Base-by-base conservation (phyloP, 345 rosid genomes). In the Gossypium australe region DNA sequence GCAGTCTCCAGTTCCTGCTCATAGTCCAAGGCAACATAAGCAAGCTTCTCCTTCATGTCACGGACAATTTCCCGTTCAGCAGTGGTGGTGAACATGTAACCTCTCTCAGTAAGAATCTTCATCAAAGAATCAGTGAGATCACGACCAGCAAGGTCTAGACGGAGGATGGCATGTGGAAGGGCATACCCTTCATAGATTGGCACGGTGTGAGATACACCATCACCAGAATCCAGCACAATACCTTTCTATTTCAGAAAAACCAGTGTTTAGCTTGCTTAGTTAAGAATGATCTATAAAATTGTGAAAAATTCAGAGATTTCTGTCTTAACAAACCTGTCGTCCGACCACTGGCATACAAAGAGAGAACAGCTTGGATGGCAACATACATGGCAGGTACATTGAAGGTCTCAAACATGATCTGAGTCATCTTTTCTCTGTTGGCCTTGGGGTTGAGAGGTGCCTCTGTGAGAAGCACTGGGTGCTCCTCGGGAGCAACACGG, bases 361-460 rank as follows among this genome's bases (percentile, higher is more conserved):
- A 74, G 57, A 74, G 89, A 57, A 91, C 98, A 43, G 95, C 98
- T 82, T 93, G 98, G 67, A 91, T 93, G 59, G 97, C 97, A 9
- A 93, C 98, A 78, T 93, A 91, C 97, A 93, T 93, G n/a, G 97
- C 97, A 4, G 98, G 98, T 9, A 92, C 82, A 59, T 92, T 92
- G 82, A 92, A 92, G 70, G 97, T 90, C 84, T 93, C 97, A 45
- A 92, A 92, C 97, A 92, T 92, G 79, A 90, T 92, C 63, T 93
- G 98, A 49, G 98, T 93, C 98, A 94, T 94, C 77, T 74, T 74
- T 24, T 74, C 77, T 63, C 77, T 63, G 52, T 74, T 74, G 60
- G 70, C 76, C 70, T 74, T 74, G 45, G 76, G 76, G 70, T 80
- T 81, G 27, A 83, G 84, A 52, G 86, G 86, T 47, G 84, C 84